A percentile compares a stretch with the other conserved stretches of the same genome.
Conservation (phyloP, 257 asterid genomes). For the Lavandula angustifolia region DNA sequence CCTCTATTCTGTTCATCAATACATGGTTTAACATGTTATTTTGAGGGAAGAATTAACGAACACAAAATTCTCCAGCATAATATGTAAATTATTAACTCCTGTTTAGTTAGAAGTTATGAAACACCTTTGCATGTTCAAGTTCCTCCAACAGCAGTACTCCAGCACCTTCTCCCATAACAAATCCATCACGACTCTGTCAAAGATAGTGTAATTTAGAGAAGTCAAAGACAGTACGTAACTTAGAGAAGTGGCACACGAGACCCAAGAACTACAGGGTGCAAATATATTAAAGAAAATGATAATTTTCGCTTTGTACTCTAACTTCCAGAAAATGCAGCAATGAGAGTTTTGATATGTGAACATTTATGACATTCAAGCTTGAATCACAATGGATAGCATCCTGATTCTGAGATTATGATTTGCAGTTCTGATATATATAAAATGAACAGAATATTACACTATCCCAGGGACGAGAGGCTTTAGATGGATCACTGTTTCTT, state of each 20-base stretch:
- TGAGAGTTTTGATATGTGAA: not conserved
- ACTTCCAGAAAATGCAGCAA: slow-evolving; percentile 17
- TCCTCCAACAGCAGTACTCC: slow-evolving; percentile 86
- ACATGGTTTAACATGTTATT: slow-evolving; percentile 23
- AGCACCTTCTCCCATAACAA: slow-evolving; percentile 95
- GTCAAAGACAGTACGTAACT: slow-evolving; percentile 31
- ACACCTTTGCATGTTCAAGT: slow-evolving; percentile 89
- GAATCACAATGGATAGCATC: slow-evolving; percentile 11
- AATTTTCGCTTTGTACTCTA: slow-evolving; percentile 15
- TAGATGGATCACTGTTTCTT: slow-evolving; percentile 74
- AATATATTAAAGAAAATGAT: not conserved
- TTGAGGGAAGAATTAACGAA: slow-evolving; percentile 15
- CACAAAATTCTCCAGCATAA: slow-evolving; percentile 1
- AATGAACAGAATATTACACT: slow-evolving; percentile 52
- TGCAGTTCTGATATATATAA: slow-evolving; percentile 10
- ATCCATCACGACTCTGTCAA: slow-evolving; percentile 82
- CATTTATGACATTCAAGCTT: slow-evolving; percentile 12
- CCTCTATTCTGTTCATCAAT: slow-evolving; percentile 61
- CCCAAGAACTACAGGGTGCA: not conserved
- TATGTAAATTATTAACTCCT: not conserved
- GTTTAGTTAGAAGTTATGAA: slow-evolving; percentile 6
- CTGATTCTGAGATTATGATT: slow-evolving; percentile 17
- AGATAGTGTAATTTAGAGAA: slow-evolving; percentile 15
- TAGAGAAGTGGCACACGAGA: slow-evolving; percentile 3
- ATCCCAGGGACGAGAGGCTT: slow-evolving; percentile 95